Conservation (phyloP, 192 early-diverging fungal species). For the Coemansia sp. region DNA sequence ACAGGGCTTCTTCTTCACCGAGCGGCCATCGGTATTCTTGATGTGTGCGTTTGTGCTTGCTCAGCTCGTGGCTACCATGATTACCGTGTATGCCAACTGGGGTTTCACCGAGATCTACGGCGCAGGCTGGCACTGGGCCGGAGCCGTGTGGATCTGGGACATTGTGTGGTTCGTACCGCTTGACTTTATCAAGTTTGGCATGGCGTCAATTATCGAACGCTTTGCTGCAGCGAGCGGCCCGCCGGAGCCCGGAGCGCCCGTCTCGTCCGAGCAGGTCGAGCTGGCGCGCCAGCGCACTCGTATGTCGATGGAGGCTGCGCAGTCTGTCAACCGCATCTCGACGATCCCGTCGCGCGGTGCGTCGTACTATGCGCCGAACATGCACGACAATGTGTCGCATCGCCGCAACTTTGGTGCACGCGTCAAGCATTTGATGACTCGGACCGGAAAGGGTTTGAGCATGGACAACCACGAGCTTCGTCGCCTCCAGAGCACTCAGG, state of each 20-base stretch:
- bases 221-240: slow-evolving; percentile 31
- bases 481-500: slow-evolving; percentile 73
- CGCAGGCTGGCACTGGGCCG: slow-evolving; percentile 75
- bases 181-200: slow-evolving; percentile 77
- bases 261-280: slow-evolving; percentile 45
- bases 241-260: slow-evolving; percentile 27
- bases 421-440: slow-evolving; percentile 51
- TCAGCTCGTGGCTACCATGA: slow-evolving; percentile 74
- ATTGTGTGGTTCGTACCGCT: slow-evolving; percentile 76
- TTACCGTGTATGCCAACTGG: slow-evolving; percentile 83
- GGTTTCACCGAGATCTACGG: slow-evolving; percentile 70
- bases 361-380: slow-evolving; percentile 63
- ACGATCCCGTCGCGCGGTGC: slow-evolving; percentile 59
- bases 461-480: slow-evolving; percentile 69
- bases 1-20: slow-evolving; percentile 73
- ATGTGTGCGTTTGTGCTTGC: slow-evolving; percentile 66
- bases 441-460: slow-evolving; percentile 58
- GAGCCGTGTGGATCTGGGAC: slow-evolving; percentile 78
- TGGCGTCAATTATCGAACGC: slow-evolving; percentile 63
- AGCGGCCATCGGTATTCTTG: slow-evolving; percentile 71
- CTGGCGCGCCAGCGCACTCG: slow-evolving; percentile 58
- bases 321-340: slow-evolving; percentile 60
- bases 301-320: slow-evolving; percentile 55
- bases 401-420: slow-evolving; percentile 58
- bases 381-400: slow-evolving; percentile 55